A percentile compares a stretch with the other conserved stretches of the same genome.
These are phyloP conservation scores for Ilex aquifolium DNA, from an alignment of 257 asterid species.

Conservation along the genomic window DNA sequence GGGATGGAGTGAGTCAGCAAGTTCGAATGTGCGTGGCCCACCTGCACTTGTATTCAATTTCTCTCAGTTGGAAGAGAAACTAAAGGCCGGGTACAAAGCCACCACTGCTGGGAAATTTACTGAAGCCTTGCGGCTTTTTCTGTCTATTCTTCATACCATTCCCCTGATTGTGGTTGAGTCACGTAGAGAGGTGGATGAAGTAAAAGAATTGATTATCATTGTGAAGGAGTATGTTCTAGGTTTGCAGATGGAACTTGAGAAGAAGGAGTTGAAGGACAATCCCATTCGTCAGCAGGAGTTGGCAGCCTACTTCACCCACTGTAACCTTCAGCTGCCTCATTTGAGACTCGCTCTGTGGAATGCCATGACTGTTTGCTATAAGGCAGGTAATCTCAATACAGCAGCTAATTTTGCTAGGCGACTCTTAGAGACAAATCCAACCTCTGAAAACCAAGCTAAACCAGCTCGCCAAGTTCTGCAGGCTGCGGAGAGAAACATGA, in stretches of 20 bases:
- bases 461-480: slow-evolving; percentile 69
- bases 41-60: slow-evolving; percentile 71
- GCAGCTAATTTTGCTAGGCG: slow-evolving; percentile 83
- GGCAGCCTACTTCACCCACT: slow-evolving; percentile 91
- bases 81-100: slow-evolving; percentile 64
- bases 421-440: slow-evolving; percentile 73
- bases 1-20: slow-evolving; percentile 73
- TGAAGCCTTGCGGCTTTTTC: slow-evolving; percentile 62
- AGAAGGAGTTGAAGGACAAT: slow-evolving; percentile 60
- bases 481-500: slow-evolving; percentile 74
- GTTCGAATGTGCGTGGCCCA: slow-evolving; percentile 69
- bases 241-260: slow-evolving; percentile 72
- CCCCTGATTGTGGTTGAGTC: slow-evolving; percentile 78
- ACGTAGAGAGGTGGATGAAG: slow-evolving; percentile 78
- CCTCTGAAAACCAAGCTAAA: slow-evolving; percentile 47
- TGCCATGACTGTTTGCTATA: slow-evolving; percentile 64
- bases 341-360: slow-evolving; percentile 56
- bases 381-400: slow-evolving; percentile 48
- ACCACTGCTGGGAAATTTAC: slow-evolving; percentile 70
- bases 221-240: slow-evolving; percentile 75
- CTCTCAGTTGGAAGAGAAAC: slow-evolving; percentile 75
- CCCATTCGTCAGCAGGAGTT: slow-evolving; percentile 83
- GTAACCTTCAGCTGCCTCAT: slow-evolving; percentile 75
- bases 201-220: slow-evolving; percentile 59
- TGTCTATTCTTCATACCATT: slow-evolving; percentile 60